Base-by-base conservation (phyloP, 768 basidiomycete species). In the Pulveroboletus ravenelii region DNA sequence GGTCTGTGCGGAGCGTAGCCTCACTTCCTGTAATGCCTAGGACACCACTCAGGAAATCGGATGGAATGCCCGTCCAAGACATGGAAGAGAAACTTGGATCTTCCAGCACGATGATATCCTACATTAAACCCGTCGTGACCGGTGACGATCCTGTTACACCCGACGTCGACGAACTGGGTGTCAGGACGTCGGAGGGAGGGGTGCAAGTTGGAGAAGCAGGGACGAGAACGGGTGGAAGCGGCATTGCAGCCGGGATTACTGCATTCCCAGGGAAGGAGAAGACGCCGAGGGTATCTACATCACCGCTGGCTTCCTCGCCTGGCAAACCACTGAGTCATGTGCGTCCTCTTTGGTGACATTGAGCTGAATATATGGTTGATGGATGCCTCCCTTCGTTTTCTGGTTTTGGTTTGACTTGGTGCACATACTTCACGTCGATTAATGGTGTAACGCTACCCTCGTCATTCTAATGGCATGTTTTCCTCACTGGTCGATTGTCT, bases 281-380 rank as follows among this genome's bases (percentile, higher is more conserved):
- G 54, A 65, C 57, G 44, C 62, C 62, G 29, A 56, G 58, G 46
- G 48, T 48, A 31, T 59, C 61, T 2, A 50, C 42, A 14, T 39
- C 63, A 35, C 48, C 57, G 51, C 60, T 74, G 52, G 75, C 77
- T 52, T 62, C 72, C 37, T 72, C 80, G 47, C 69, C 78, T 54
- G 77, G 80, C 56, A 83, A 81, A 66, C 83, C 87, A 59, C 70
- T 89, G 75, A 83, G 79, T 71, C 88, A 91, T 82, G 88, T 91
- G 81, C 86, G 88, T 89, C 78, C 79, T 76, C 80, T 82, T 76
- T 74, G 84, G 82, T 81, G 74, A 73, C 70, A 80, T 64, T 67
- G 63, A 67, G 68, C 57, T 62, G 65, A 72, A 75, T 68, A 50
- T 65, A 69, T 77, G 73, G 76, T 82, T 71, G 67, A 70, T 62